Conservation (phyloP, 2,329 filamentous ascomycete genomes). For the Botryotinia narcissicola region DNA sequence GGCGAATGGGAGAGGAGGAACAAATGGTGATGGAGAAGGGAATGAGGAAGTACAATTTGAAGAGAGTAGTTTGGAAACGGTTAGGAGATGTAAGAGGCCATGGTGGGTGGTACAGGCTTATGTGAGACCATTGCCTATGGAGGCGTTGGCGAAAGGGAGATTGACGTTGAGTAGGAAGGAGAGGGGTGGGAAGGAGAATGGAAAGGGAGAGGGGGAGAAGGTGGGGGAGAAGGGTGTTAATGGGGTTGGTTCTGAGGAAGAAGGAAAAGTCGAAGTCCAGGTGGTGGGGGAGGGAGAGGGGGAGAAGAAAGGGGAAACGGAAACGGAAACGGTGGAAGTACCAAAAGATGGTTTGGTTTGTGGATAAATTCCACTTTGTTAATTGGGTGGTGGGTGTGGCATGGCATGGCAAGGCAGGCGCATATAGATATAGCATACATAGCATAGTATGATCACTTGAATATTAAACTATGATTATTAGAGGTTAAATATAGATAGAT, state of each 20-base stretch:
- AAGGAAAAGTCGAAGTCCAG: background rate
- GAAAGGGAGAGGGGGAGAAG: constrained; percentile 71
- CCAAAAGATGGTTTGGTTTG: constrained; percentile 33
- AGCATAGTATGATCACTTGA: background rate
- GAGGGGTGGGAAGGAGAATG: constrained; percentile 42
- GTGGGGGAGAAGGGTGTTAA: constrained; percentile 37
- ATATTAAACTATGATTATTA: background rate
- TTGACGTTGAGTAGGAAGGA: constrained; percentile 72
- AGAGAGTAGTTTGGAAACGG: constrained; percentile 63
- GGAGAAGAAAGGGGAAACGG: constrained; percentile 5
- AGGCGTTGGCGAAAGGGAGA: constrained; percentile 80
- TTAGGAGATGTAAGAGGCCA: constrained; percentile 72
- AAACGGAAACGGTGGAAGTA: constrained; percentile 30
- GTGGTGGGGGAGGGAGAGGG: background rate
- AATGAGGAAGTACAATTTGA: constrained; percentile 35
- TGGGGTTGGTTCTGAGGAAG: constrained; percentile 6
- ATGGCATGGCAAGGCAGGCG: background rate
- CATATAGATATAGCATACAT: background rate
- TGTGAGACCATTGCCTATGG: constrained; percentile 79
- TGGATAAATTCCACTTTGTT: constrained; percentile 20
- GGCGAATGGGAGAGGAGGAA: constrained; percentile 36
- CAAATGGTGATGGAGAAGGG: constrained; percentile 36
- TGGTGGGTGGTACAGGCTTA: constrained; percentile 92
- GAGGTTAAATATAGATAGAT: background rate
- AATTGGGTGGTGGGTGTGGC: background rate